Percentiles rank a stretch among this genome's conserved stretches.
phyloP scores from a whole-genome alignment of 495 filamentous ascomycete genomes.

The Neurospora africana region DNA sequence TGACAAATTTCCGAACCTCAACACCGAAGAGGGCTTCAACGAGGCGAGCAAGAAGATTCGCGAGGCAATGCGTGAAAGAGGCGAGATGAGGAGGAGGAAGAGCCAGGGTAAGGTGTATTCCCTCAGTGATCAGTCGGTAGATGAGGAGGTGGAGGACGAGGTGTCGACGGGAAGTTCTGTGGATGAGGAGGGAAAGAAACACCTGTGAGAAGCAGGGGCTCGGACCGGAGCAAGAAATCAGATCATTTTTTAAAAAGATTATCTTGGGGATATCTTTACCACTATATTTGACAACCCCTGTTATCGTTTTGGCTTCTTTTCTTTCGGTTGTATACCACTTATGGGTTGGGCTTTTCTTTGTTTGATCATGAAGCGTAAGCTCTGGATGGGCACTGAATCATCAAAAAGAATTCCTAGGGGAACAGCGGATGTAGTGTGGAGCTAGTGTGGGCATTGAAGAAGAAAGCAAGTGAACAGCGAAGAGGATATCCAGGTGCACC shows the following conservation, averaged over 20 bases:
- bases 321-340: neutral
- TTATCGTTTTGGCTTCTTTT: neutral
- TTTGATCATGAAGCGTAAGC: neutral
- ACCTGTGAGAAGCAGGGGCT: neutral
- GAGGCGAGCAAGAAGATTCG: conserved; percentile 78
- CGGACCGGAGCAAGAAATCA: neutral
- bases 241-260: neutral
- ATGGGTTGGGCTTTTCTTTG: neutral
- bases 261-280: neutral
- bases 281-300: neutral
- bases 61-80: conserved; percentile 80
- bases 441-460: neutral
- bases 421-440: neutral
- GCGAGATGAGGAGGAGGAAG: conserved; percentile 58
- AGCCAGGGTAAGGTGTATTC: conserved; percentile 34
- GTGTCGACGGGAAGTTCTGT: neutral
- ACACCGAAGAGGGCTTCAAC: conserved; percentile 60
- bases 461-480: neutral
- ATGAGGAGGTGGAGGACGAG: neutral
- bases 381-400: neutral
- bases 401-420: neutral
- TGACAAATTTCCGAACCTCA: conserved; percentile 61
- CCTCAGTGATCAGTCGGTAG: neutral
- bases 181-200: neutral
- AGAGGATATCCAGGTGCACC: neutral